Evolutionary conservation across 768 basidiomycete genomes (phyloP), one percentile per base, ranked within the genome.

Genomic region (Tubosaeta brunneosetosa): DNA sequence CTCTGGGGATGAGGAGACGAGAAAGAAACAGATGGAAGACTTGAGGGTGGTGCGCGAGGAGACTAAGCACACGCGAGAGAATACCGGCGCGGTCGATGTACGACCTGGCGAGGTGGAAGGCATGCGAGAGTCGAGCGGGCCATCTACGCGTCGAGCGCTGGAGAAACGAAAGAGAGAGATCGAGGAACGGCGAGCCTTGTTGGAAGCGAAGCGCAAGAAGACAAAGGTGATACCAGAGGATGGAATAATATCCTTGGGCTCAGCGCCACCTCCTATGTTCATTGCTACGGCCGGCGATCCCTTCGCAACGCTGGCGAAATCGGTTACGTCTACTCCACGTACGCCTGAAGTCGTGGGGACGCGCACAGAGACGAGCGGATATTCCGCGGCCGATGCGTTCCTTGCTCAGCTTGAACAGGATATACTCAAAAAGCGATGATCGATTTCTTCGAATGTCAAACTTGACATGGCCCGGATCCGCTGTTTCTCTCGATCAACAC

Each of bases 21-120:
- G 97, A 40, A 73, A 72, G 57, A 73, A 74, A 46, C 86, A 97
- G 66, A 90, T 94, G 91, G 90, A 90, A 51, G 88, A 88, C 50
- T 73, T 98, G 12, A 81, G 78, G 52, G 66, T 72, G 4, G 78
- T 77, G 3, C 76, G 91, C 40, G 77, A 80, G 43, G 89, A 94
- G 65, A 95, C 94, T 1, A 81, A 82, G 62, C 73, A 74, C 55
- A 75, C 73, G 26, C 74, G 85, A 58, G 75, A 78, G 56, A 85
- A 85, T 48, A 56, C 71, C 16, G 86, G 83, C 13, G 86, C 84
- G 3, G 65, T 77, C 37, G 81, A 88, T 62, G 63, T 83, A 51
- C 72, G 66, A 50, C 82, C 84, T 5, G 86, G 89, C n/a, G 85
- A 88, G 61, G 71, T 84, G 16, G 90, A 91, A 63, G 91, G 90